phyloP scores from a whole-genome alignment of 106 monocot species.

The Dioscorea alata region DNA sequence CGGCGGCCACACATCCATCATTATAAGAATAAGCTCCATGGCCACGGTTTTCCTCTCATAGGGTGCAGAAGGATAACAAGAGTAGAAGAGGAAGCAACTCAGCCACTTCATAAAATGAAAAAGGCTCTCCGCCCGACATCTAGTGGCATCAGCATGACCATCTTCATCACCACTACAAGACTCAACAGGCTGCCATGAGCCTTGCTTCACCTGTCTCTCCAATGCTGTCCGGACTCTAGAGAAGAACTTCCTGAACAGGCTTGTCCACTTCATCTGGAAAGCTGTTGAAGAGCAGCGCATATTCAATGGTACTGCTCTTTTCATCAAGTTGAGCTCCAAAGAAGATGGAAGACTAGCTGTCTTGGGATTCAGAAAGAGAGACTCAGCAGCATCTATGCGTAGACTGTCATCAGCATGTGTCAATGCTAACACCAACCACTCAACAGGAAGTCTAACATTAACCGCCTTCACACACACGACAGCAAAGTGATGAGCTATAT shows the following conservation, averaged over 20 bases:
- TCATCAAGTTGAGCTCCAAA: constrained; percentile 75
- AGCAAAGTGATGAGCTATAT: constrained; percentile 25
- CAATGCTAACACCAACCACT: constrained; percentile 72
- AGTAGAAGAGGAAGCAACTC: constrained; percentile 74
- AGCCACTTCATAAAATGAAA: constrained; percentile 90
- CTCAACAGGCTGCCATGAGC: constrained; percentile 39
- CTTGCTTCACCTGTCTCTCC: constrained; percentile 86
- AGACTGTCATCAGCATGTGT: constrained; percentile 82
- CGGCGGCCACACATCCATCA: constrained; percentile 84
- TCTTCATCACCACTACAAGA: constrained; percentile 1
- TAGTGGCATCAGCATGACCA: constrained; percentile 7
- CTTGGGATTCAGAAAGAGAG: constrained; percentile 93
- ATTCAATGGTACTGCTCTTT: constrained; percentile 81
- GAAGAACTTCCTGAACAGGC: constrained; percentile 89
- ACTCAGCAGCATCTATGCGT: constrained; percentile 86
- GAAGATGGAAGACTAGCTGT: constrained; percentile 85
- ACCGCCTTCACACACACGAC: constrained; percentile 60
- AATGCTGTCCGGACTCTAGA: constrained; percentile 73
- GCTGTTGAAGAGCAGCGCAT: constrained; percentile 91
- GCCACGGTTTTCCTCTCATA: constrained; percentile 99
- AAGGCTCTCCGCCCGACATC: constrained; percentile 53
- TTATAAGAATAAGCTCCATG: constrained; percentile 88
- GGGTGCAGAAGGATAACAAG: constrained; percentile 96
- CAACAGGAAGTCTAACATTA: constrained; percentile 57
- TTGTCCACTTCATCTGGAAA: constrained; percentile 99